Evolutionary conservation across 2,329 filamentous ascomycete genomes (phyloP).

Genomic region (Orbilia javanica): DNA sequence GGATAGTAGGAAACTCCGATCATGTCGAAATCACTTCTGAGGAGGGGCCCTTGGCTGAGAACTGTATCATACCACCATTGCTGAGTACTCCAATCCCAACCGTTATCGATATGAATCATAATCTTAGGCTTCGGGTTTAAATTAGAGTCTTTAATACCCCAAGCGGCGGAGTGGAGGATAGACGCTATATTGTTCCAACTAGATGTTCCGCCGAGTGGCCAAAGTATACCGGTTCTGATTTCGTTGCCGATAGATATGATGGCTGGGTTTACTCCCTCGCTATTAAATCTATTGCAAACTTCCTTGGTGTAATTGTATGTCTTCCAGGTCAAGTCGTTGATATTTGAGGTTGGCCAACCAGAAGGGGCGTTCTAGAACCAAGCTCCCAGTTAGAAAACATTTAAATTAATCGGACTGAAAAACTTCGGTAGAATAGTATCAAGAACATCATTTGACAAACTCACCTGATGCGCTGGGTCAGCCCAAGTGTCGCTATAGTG

Average conservation of each 20-base stretch:
- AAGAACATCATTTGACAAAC: slow-evolving; percentile 13
- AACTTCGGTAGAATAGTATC: not conserved
- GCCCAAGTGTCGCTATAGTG: slow-evolving; percentile 80
- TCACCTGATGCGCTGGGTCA: slow-evolving; percentile 73
- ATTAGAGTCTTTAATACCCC: slow-evolving; percentile 74
- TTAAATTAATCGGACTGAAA: slow-evolving; percentile 17
- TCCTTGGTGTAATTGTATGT: slow-evolving; percentile 78
- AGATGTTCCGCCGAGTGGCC: slow-evolving; percentile 72
- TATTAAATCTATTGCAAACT: slow-evolving; percentile 68
- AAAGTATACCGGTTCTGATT: slow-evolving; percentile 76
- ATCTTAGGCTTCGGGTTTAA: slow-evolving; percentile 74
- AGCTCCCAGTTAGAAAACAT: slow-evolving; percentile 17
- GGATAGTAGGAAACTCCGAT: slow-evolving; percentile 82
- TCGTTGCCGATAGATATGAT: slow-evolving; percentile 81
- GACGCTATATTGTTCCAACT: slow-evolving; percentile 73
- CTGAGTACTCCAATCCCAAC: slow-evolving; percentile 78
- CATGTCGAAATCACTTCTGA: slow-evolving; percentile 74
- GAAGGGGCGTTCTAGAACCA: slow-evolving; percentile 69
- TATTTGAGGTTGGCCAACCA: slow-evolving; percentile 72
- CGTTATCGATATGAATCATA: slow-evolving; percentile 81
- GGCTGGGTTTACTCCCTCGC: slow-evolving; percentile 68
- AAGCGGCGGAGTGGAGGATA: slow-evolving; percentile 75
- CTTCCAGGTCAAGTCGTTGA: slow-evolving; percentile 72
- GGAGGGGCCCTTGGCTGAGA: slow-evolving; percentile 69
- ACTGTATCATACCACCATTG: slow-evolving; percentile 75